These are phyloP conservation scores for Metarhizium rileyi DNA, from an alignment of 2,329 filamentous ascomycete species.

Conservation along the genomic window DNA sequence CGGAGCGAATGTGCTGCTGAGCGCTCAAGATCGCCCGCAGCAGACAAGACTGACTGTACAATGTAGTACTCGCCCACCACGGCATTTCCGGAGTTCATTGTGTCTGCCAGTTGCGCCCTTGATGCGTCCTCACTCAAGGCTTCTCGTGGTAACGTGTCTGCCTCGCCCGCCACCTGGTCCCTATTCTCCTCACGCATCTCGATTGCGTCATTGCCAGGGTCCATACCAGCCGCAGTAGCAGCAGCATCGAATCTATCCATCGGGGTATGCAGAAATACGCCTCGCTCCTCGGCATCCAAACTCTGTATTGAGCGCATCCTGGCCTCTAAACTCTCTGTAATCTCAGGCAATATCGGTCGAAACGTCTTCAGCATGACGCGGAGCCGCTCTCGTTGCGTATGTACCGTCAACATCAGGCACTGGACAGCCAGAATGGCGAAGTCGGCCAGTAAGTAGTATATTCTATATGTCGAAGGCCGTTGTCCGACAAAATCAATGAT, in stretches of 20 bases:
- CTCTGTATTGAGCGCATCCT: slow-evolving; percentile 32
- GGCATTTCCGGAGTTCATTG: slow-evolving; percentile 45
- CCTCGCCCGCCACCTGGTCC: slow-evolving; percentile 16
- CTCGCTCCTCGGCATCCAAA: slow-evolving; percentile 47
- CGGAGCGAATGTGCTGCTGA: slow-evolving; percentile 42
- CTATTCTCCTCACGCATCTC: slow-evolving; percentile 31
- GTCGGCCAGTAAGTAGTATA: slow-evolving; percentile 47
- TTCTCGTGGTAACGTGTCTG: slow-evolving; percentile 17
- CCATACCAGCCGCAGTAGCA: slow-evolving; percentile 22
- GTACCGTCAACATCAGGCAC: slow-evolving; percentile 54
- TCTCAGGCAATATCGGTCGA: slow-evolving; percentile 21
- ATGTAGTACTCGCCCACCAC: slow-evolving; percentile 45
- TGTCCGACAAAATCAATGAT: slow-evolving; percentile 61
- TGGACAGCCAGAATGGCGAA: slow-evolving; percentile 46
- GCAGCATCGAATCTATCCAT: slow-evolving; percentile 6
- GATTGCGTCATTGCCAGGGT: slow-evolving; percentile 28
- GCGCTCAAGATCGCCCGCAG: slow-evolving; percentile 35
- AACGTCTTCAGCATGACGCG: slow-evolving; percentile 36
- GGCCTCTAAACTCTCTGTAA: slow-evolving; percentile 15
- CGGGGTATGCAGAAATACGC: slow-evolving; percentile 23
- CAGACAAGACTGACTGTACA: slow-evolving; percentile 36
- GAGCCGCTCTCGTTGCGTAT: slow-evolving; percentile 49
- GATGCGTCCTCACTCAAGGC: slow-evolving; percentile 19
- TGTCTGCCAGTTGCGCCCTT: slow-evolving; percentile 33
- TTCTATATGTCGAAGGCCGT: slow-evolving; percentile 46